phyloP scores from a whole-genome alignment of 305 asterid genomes.

The Fraxinus sp. region DNA sequence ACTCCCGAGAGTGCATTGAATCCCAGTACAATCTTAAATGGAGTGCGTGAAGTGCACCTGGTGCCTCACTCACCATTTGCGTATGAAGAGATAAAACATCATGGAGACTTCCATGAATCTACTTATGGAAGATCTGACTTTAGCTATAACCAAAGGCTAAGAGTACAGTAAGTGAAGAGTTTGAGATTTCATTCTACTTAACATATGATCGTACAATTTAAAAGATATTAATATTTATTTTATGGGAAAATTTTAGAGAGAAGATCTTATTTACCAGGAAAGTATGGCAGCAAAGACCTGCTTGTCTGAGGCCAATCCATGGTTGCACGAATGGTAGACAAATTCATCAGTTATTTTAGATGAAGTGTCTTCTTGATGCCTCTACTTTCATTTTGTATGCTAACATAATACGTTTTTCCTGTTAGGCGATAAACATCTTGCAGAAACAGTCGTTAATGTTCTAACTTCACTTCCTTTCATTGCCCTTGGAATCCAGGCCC shows the following conservation, averaged over 20 bases:
- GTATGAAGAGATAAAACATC: slow-evolving; percentile 61
- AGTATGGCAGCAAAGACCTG: slow-evolving; percentile 81
- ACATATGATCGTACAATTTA: background rate
- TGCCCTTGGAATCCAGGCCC: slow-evolving; percentile 74
- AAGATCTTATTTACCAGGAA: slow-evolving; percentile 50
- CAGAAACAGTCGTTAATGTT: slow-evolving; percentile 70
- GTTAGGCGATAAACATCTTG: slow-evolving; percentile 63
- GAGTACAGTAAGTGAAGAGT: slow-evolving; percentile 52
- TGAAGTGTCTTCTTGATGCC: background rate
- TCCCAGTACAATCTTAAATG: slow-evolving; percentile 48
- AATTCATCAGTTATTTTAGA: background rate
- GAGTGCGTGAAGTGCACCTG: slow-evolving; percentile 73
- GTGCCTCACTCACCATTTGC: slow-evolving; percentile 71
- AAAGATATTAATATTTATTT: background rate
- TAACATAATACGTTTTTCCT: slow-evolving; percentile 17
- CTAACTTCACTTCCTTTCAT: slow-evolving; percentile 93
- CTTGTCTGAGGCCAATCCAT: slow-evolving; percentile 79
- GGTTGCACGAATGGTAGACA: slow-evolving; percentile 57
- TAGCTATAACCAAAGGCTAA: slow-evolving; percentile 43
- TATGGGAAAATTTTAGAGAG: background rate
- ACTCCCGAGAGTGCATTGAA: slow-evolving; percentile 49
- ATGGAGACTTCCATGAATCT: slow-evolving; percentile 46
- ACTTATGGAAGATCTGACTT: slow-evolving; percentile 31
- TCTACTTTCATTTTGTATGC: background rate
- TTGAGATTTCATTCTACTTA: slow-evolving; percentile 2